A percentile compares a stretch with the other conserved stretches of the same genome.
These are phyloP conservation scores for Yamadazyma triangularis DNA, from an alignment of 1,139 yeast species.

Conservation along the genomic window DNA sequence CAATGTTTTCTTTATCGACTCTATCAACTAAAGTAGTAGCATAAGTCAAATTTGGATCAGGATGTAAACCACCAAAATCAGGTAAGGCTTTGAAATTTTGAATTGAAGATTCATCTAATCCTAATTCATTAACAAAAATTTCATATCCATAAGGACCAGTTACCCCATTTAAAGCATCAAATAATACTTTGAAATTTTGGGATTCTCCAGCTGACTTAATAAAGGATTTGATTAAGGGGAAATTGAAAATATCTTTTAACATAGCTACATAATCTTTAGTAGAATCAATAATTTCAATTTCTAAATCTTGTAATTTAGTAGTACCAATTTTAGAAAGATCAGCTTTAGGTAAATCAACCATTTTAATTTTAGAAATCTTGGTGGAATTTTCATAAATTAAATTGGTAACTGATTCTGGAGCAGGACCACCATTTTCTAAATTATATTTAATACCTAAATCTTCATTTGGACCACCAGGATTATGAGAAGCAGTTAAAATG, in stretches of 20 bases:
- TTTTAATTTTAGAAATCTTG: slow-evolving; percentile 54
- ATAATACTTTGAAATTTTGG: slow-evolving; percentile 63
- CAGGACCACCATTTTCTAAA: slow-evolving; percentile 95
- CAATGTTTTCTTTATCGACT: slow-evolving; percentile 75
- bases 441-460: slow-evolving; percentile 97
- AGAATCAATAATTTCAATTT: slow-evolving; percentile 79
- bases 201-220: slow-evolving; percentile 34
- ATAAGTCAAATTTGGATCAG: slow-evolving; percentile 95
- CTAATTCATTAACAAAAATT: slow-evolving; percentile 80
- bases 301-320: slow-evolving; percentile 48
- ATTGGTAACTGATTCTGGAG: slow-evolving; percentile 94
- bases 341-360: slow-evolving; percentile 52
- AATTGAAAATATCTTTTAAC: slow-evolving; percentile 86
- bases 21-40: slow-evolving; percentile 82
- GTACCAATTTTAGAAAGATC: slow-evolving; percentile 61
- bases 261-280: slow-evolving; percentile 72
- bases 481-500: slow-evolving; percentile 93
- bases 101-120: slow-evolving; percentile 61
- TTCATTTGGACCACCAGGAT: slow-evolving; percentile 95
- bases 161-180: slow-evolving; percentile 92
- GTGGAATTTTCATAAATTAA: slow-evolving; percentile 73
- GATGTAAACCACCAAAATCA: slow-evolving; percentile 97
- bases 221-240: slow-evolving; percentile 72
- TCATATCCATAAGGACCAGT: slow-evolving; percentile 95
- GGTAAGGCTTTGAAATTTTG: slow-evolving; percentile 79